These are phyloP conservation scores for Arabis alpina DNA, from an alignment of 345 rosid genomes.

Conservation along the genomic window DNA sequence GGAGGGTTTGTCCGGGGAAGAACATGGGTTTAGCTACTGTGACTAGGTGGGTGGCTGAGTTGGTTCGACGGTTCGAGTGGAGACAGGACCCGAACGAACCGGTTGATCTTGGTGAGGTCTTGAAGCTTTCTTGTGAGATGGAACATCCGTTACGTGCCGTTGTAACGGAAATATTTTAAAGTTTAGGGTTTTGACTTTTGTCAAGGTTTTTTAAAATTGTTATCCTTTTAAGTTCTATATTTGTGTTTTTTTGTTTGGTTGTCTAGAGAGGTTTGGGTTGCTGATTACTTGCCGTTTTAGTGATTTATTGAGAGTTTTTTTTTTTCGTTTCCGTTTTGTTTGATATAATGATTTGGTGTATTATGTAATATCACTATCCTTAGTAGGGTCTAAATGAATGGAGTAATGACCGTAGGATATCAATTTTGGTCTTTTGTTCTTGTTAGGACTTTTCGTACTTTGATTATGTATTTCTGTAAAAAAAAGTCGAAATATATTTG, in stretches of 20 bases:
- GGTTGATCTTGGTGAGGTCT: conserved; percentile 66
- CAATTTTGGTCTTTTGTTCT: conserved; percentile 8
- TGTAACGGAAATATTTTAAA: conserved; percentile 41
- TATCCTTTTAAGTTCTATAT: neutral
- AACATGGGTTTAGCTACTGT: conserved; percentile 72
- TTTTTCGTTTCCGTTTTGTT: neutral
- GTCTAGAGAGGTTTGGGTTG: conserved; percentile 24
- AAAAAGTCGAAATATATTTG: conserved; percentile 15
- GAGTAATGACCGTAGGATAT: conserved; percentile 3
- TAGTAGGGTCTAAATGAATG: conserved; percentile 16
- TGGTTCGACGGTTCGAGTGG: conserved; percentile 70
- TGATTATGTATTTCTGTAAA: conserved; percentile 1
- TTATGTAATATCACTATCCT: conserved; percentile 15
- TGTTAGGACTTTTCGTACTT: conserved; percentile 4
- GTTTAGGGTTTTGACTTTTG: conserved; percentile 31
- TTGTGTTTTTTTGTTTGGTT: neutral
- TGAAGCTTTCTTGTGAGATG: conserved; percentile 95
- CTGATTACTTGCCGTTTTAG: conserved; percentile 19
- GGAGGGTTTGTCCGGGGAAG: conserved; percentile 91
- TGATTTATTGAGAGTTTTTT: neutral
- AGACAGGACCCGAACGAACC: conserved; percentile 44
- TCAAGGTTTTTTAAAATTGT: neutral
- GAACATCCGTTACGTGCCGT: conserved; percentile 66
- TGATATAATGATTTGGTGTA: conserved; percentile 8
- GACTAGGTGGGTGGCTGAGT: conserved; percentile 75